Percentiles rank a stretch among this genome's conserved stretches.
Conservation (phyloP, 495 filamentous ascomycete species). For the Lasiosphaeria ovina region DNA sequence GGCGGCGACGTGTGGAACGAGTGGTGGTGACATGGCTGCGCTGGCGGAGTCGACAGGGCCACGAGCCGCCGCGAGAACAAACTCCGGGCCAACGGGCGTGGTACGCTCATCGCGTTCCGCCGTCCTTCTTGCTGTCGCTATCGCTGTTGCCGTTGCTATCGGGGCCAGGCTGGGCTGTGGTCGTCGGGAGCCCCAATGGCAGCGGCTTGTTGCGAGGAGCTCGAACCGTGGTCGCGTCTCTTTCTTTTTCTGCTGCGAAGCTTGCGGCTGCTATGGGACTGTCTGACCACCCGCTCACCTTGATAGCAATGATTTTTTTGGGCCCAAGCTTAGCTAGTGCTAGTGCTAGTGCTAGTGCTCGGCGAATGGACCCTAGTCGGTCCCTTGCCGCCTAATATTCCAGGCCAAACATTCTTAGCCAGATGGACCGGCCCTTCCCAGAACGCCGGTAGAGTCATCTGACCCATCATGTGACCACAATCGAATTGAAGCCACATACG, state of each 20-base stretch:
- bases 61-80: constrained; percentile 33
- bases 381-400: not conserved
- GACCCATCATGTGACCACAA: constrained; percentile 2
- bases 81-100: constrained; percentile 34
- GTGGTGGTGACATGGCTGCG: constrained; percentile 29
- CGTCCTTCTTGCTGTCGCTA: constrained; percentile 13
- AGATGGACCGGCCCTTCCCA: not conserved
- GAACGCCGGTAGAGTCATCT: not conserved
- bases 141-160: not conserved
- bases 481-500: not conserved
- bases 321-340: constrained; percentile 15
- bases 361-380: no score
- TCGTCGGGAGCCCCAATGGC: constrained; percentile 1
- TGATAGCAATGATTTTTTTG: constrained; percentile 20
- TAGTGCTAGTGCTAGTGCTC: no score
- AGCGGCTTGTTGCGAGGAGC: constrained; percentile 11
- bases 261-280: not conserved
- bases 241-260: not conserved
- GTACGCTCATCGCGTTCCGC: constrained; percentile 32
- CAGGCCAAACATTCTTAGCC: not conserved
- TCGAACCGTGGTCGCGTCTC: not conserved
- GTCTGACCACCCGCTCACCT: not conserved
- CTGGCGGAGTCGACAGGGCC: not conserved
- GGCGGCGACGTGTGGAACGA: constrained; percentile 45
- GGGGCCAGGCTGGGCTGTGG: not conserved